Conservation (phyloP, 2,329 filamentous ascomycete species). For the Chaetomiaceae sp. region DNA sequence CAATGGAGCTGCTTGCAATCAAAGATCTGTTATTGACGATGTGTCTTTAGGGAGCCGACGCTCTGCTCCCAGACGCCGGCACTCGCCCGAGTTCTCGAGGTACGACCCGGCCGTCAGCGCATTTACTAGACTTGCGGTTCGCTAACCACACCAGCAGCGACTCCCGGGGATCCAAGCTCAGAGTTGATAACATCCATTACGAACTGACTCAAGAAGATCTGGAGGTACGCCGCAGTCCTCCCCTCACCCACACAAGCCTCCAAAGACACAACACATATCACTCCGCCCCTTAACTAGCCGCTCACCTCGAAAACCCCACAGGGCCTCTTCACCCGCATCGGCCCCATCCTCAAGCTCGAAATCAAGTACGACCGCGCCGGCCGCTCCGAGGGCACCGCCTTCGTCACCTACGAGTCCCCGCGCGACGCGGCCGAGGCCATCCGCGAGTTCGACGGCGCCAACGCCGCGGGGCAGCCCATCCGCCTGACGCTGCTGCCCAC, state of each 20-base stretch:
- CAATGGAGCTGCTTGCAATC: neutral
- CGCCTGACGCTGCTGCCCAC: conserved; percentile 59
- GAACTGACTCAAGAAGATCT: conserved; percentile 82
- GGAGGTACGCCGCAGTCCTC: conserved; percentile 46
- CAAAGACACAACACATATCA: conserved; percentile 19
- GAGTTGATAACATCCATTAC: conserved; percentile 87
- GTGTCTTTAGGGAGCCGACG: conserved; percentile 16
- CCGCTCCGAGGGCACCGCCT: conserved; percentile 78
- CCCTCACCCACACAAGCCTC: neutral
- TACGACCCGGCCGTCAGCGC: conserved; percentile 10
- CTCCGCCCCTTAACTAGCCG: too few relatives aligned
- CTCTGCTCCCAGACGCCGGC: conserved; percentile 18
- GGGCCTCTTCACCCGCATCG: conserved; percentile 77
- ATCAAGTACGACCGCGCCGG: conserved; percentile 82
- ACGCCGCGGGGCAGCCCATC: conserved; percentile 84
- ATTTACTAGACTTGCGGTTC: neutral
- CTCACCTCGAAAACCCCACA: too few relatives aligned
- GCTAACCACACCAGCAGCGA: conserved; percentile 36
- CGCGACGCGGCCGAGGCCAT: conserved; percentile 70
- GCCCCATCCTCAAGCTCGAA: conserved; percentile 60
- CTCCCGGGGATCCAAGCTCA: conserved; percentile 60
- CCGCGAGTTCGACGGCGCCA: conserved; percentile 78
- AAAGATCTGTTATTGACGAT: conserved; percentile 6
- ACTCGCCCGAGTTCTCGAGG: conserved; percentile 33
- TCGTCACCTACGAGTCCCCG: conserved; percentile 67